A percentile compares a stretch with the other conserved stretches of the same genome.
Evolutionary conservation across 2,329 filamentous ascomycete genomes (phyloP).

Genomic region (Tolypocladium album): DNA sequence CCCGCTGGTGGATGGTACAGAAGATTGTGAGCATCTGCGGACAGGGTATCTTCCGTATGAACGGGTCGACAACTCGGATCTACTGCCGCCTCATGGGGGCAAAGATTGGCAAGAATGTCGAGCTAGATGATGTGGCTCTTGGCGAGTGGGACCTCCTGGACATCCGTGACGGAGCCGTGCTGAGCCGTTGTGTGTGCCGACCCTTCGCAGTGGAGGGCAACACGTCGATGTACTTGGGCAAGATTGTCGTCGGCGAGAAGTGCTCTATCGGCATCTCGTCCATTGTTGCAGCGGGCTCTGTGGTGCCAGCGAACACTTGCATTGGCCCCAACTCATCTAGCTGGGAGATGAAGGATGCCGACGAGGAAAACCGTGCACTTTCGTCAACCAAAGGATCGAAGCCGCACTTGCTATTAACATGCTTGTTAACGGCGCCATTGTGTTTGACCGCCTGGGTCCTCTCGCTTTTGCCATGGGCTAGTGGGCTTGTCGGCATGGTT

Average conservation of each 20-base stretch:
- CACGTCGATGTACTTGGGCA: conserved; percentile 45
- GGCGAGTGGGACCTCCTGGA: conserved; percentile 49
- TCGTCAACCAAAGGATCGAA: conserved; percentile 23
- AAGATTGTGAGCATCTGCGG: conserved; percentile 40
- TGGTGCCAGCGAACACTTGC: conserved; percentile 35
- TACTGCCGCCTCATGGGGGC: conserved; percentile 43
- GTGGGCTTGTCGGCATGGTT: conserved; percentile 34
- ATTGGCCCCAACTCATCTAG: conserved; percentile 47
- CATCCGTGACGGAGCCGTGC: conserved; percentile 35
- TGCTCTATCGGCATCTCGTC: conserved; percentile 35
- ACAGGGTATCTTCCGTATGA: conserved; percentile 31
- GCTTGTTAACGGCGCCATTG: conserved; percentile 32
- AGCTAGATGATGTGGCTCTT: conserved; percentile 29
- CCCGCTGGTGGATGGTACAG: conserved; percentile 47
- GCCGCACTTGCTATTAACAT: conserved; percentile 32
- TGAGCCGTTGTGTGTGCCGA: conserved; percentile 36
- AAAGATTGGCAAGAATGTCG: conserved; percentile 40
- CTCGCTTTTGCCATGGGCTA: conserved; percentile 33
- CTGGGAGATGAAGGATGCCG: conserved; percentile 39
- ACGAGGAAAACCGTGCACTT: conserved; percentile 35
- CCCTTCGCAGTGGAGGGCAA: conserved; percentile 46
- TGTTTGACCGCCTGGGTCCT: conserved; percentile 26
- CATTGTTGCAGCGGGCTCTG: conserved; percentile 38
- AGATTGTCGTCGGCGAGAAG: conserved; percentile 36
- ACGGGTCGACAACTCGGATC: conserved; percentile 25